Percentiles rank a stretch among this genome's conserved stretches.
Evolutionary conservation across 805 yeast species (phyloP).

Genomic region (Teunomyces pallodes): DNA sequence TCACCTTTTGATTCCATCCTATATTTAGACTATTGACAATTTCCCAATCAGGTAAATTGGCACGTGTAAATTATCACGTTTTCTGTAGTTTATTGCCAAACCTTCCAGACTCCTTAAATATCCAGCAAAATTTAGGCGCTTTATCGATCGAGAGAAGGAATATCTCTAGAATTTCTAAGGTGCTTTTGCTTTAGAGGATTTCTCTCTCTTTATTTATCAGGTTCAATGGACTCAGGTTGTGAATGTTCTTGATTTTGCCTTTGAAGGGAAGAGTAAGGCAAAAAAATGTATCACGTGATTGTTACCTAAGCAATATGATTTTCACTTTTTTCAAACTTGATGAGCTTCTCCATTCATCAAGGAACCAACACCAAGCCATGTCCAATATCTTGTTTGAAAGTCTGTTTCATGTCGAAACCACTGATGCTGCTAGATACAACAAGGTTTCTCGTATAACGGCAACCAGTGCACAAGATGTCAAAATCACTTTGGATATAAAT

Average conservation of each 20-base stretch:
- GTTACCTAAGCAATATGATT: background rate
- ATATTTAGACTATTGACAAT: constrained; percentile 3
- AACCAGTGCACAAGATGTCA: constrained; percentile 74
- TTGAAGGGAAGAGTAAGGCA: too few relatives aligned
- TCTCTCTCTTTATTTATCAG: too few relatives aligned
- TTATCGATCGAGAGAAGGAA: too few relatives aligned
- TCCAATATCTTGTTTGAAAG: constrained; percentile 84
- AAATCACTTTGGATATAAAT: constrained; percentile 84
- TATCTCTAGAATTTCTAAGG: too few relatives aligned
- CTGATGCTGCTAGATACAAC: constrained; percentile 88
- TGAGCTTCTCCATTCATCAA: background rate
- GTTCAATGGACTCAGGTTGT: too few relatives aligned
- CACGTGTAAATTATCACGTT: background rate
- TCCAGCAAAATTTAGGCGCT: too few relatives aligned
- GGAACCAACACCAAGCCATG: constrained; percentile 20
- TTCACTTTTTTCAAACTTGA: constrained; percentile 2
- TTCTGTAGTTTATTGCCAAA: too few relatives aligned
- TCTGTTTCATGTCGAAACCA: constrained; percentile 78
- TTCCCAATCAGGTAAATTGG: background rate
- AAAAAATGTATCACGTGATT: background rate
- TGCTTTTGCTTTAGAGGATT: too few relatives aligned
- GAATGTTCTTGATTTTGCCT: too few relatives aligned
- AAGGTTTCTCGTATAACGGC: constrained; percentile 87
- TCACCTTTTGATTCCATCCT: background rate
- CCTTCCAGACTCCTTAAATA: too few relatives aligned